These are phyloP conservation scores for Aspergillus fijiensis DNA, from an alignment of 2,329 filamentous ascomycete genomes.

Conservation along the genomic window DNA sequence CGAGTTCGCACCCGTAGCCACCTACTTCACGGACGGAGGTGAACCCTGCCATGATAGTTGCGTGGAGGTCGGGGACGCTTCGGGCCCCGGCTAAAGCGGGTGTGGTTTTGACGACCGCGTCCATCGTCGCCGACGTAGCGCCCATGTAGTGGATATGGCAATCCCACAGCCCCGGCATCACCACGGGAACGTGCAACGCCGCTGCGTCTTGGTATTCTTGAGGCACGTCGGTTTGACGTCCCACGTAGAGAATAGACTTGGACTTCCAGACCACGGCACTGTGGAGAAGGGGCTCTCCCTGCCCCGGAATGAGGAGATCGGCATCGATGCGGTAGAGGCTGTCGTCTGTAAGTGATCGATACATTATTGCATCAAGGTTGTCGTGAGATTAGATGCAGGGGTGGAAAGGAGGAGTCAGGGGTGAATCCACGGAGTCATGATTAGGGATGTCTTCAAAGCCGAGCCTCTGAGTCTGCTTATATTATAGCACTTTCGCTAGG, in stretches of 20 bases:
- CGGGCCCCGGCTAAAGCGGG: constrained; percentile 43
- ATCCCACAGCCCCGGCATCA: constrained; percentile 57
- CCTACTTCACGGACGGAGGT: constrained; percentile 53
- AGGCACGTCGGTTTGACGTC: constrained; percentile 32
- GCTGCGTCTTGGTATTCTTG: constrained; percentile 30
- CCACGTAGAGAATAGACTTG: constrained; percentile 45
- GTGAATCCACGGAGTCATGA: too few relatives aligned
- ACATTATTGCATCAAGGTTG: not conserved
- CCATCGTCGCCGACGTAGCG: constrained; percentile 19
- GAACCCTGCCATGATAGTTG: constrained; percentile 50
- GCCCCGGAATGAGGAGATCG: constrained; percentile 50
- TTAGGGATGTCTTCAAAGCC: too few relatives aligned
- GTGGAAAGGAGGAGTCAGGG: too few relatives aligned
- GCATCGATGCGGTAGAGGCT: constrained; percentile 20
- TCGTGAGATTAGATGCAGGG: too few relatives aligned
- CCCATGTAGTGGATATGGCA: constrained; percentile 52
- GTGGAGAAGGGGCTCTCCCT: constrained; percentile 43
- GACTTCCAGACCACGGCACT: constrained; percentile 43
- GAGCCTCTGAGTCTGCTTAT: too few relatives aligned
- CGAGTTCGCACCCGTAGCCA: constrained; percentile 49
- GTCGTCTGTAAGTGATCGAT: constrained; percentile 2
- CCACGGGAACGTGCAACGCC: constrained; percentile 40
- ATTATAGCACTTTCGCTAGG: too few relatives aligned
- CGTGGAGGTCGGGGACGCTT: constrained; percentile 42
- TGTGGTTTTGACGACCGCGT: constrained; percentile 18